phyloP scores from a whole-genome alignment of 805 yeast genomes.

The Candida rishiriensis region DNA sequence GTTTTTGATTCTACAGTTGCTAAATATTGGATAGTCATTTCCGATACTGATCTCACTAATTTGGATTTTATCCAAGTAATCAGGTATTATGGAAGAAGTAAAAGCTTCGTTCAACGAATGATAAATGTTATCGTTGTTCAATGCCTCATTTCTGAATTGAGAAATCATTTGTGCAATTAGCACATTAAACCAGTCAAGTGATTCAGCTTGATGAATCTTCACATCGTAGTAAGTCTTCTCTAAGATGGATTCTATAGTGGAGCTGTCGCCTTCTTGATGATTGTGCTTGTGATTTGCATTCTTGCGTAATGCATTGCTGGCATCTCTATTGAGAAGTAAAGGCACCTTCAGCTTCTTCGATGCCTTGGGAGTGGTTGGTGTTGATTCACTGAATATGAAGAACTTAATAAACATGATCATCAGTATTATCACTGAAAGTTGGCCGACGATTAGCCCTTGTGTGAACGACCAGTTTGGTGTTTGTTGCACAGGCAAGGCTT shows the following conservation, averaged over 20 bases:
- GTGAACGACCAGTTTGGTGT: conserved; percentile 57
- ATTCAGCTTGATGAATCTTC: conserved; percentile 79
- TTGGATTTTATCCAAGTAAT: conserved; percentile 69
- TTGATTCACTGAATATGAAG: conserved; percentile 69
- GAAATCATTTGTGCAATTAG: conserved; percentile 85
- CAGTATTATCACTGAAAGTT: conserved; percentile 62
- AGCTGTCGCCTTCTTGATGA: conserved; percentile 12
- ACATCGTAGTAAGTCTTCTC: conserved; percentile 94
- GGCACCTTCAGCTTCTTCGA: conserved; percentile 17
- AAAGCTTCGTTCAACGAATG: conserved; percentile 70
- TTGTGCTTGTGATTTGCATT: conserved; percentile 6
- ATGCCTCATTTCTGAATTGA: conserved; percentile 86
- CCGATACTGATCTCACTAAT: conserved; percentile 91
- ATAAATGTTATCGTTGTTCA: conserved; percentile 77
- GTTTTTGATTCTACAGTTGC: conserved; percentile 76
- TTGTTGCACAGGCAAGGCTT: neutral
- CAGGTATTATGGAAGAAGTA: conserved; percentile 62
- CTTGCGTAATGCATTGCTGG: neutral
- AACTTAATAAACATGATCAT: conserved; percentile 64
- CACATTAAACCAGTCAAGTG: conserved; percentile 96
- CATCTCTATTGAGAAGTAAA: conserved; percentile 11
- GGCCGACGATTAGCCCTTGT: conserved; percentile 72
- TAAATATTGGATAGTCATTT: conserved; percentile 90
- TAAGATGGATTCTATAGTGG: conserved; percentile 43
- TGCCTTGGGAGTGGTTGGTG: conserved; percentile 36